These are phyloP conservation scores for Lentinus polychrous DNA, from an alignment of 1,284 basidiomycete genomes.

Conservation along the genomic window DNA sequence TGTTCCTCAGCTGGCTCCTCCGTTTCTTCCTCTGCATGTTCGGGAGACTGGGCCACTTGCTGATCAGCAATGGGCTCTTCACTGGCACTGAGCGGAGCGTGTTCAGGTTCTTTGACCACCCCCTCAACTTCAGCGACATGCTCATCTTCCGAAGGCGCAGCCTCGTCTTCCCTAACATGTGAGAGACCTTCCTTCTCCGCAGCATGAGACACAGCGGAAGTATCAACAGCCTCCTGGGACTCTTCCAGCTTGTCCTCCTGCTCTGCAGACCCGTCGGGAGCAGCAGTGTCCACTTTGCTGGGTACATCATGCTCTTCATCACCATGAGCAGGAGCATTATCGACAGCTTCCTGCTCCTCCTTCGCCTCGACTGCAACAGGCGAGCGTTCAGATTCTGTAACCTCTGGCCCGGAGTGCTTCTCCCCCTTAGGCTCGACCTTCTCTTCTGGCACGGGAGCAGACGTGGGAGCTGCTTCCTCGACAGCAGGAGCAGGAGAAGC, in stretches of 20 bases:
- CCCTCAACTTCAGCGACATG: slow-evolving; percentile 9
- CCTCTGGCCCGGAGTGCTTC: slow-evolving; percentile 12
- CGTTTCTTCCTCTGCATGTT: slow-evolving; percentile 6
- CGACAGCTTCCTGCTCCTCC: slow-evolving; percentile 4
- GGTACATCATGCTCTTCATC: not conserved
- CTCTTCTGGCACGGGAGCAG: slow-evolving; percentile 1
- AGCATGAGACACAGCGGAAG: no score
- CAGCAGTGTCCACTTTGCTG: not conserved
- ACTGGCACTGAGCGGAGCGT: no score
- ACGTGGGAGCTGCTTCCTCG: not conserved
- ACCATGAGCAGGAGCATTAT: slow-evolving; percentile 5
- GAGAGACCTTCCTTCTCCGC: not conserved
- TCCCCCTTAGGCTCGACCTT: slow-evolving; percentile 3
- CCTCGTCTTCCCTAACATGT: not conserved
- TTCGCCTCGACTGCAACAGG: not conserved
- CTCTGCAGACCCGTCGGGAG: not conserved
- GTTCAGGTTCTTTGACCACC: not conserved
- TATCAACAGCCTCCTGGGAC: no score
- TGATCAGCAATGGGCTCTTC: not conserved
- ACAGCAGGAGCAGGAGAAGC: not conserved
- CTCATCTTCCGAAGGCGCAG: slow-evolving; percentile 9
- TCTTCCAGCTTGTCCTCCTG: not conserved
- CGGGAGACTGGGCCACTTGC: not conserved
- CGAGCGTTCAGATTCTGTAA: slow-evolving; percentile 7
- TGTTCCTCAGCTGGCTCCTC: slow-evolving; percentile 1